Percentiles rank a stretch among this genome's conserved stretches.
Evolutionary conservation across 2,329 filamentous ascomycete genomes (phyloP).

Genomic region (Ophiocordyceps sinensis): DNA sequence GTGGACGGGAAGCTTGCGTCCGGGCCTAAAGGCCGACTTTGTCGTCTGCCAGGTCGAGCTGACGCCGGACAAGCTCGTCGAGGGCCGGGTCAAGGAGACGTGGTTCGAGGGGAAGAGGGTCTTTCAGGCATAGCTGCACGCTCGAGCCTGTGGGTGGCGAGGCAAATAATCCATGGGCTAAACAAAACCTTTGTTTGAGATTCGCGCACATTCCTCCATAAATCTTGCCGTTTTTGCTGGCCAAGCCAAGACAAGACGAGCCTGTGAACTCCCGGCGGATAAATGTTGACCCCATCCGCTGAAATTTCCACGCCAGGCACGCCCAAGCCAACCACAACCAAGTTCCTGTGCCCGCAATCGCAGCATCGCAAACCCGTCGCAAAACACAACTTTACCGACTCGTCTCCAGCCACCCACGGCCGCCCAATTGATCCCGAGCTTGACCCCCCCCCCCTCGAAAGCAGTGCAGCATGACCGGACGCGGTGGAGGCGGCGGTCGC

Average conservation of each 20-base stretch:
- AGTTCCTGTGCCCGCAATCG: too few relatives aligned
- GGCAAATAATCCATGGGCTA: too few relatives aligned
- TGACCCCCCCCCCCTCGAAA: not conserved
- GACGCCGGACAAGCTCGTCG: slow-evolving; percentile 28
- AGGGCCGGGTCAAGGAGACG: slow-evolving; percentile 32
- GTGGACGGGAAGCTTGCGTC: slow-evolving; percentile 35
- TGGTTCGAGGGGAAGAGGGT: slow-evolving; percentile 35
- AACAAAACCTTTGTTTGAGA: too few relatives aligned
- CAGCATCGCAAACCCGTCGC: not conserved
- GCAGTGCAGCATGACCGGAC: slow-evolving; percentile 34
- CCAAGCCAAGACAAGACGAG: too few relatives aligned
- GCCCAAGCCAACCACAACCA: too few relatives aligned
- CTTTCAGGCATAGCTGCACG: slow-evolving; percentile 8
- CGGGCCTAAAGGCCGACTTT: slow-evolving; percentile 43
- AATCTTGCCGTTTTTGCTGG: too few relatives aligned
- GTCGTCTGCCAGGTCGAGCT: slow-evolving; percentile 35
- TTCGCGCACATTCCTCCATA: too few relatives aligned
- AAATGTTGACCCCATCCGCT: too few relatives aligned
- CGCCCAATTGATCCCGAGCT: not conserved
- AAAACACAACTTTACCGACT: not conserved
- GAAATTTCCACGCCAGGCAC: too few relatives aligned
- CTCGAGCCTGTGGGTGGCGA: too few relatives aligned
- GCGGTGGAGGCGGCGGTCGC: slow-evolving; percentile 44
- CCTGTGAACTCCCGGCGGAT: too few relatives aligned
- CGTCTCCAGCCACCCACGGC: not conserved